phyloP scores from a whole-genome alignment of 2,329 filamentous ascomycete genomes.

The Rhynchosporium graminicola region DNA sequence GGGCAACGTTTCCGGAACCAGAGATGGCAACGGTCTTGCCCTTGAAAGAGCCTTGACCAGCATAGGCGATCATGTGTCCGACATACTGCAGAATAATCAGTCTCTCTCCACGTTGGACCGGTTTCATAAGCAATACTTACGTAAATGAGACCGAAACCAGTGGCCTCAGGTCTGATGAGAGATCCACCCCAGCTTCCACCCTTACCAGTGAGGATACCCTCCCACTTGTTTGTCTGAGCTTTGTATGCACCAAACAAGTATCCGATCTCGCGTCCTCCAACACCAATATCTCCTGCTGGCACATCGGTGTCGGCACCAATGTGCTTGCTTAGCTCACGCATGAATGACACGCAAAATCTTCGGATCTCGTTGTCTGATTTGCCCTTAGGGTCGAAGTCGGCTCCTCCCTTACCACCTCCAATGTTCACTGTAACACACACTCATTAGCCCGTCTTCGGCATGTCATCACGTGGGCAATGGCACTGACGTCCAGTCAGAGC shows the following conservation, averaged over 20 bases:
- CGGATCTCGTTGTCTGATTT: slow-evolving; percentile 97
- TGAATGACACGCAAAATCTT: slow-evolving; percentile 94
- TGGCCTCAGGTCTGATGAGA: slow-evolving; percentile 94
- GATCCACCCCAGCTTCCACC: slow-evolving; percentile 89
- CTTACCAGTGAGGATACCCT: slow-evolving; percentile 96
- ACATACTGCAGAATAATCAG: slow-evolving; percentile 60
- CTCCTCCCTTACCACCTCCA: slow-evolving; percentile 96
- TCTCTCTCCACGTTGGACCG: neutral
- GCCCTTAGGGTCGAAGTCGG: slow-evolving; percentile 98
- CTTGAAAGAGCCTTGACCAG: slow-evolving; percentile 79
- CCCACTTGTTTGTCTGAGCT: slow-evolving; percentile 84
- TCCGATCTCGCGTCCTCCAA: slow-evolving; percentile 87
- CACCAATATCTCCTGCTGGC: slow-evolving; percentile 95
- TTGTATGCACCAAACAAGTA: slow-evolving; percentile 96
- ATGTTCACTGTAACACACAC: slow-evolving; percentile 66
- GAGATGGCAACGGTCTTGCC: slow-evolving; percentile 96
- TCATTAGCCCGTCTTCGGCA: slow-evolving; percentile 18
- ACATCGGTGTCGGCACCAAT: slow-evolving; percentile 96
- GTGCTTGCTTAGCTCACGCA: slow-evolving; percentile 93
- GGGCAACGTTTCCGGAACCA: slow-evolving; percentile 95
- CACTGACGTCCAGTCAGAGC: slow-evolving; percentile 86
- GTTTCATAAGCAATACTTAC: slow-evolving; percentile 44
- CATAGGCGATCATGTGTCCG: slow-evolving; percentile 91
- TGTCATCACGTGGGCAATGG: slow-evolving; percentile 18
- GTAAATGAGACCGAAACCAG: slow-evolving; percentile 94